Percentiles rank a stretch among this genome's conserved stretches.
Conservation (phyloP, 2,329 filamentous ascomycete species). For the Ceratocystis eucalypticola region DNA sequence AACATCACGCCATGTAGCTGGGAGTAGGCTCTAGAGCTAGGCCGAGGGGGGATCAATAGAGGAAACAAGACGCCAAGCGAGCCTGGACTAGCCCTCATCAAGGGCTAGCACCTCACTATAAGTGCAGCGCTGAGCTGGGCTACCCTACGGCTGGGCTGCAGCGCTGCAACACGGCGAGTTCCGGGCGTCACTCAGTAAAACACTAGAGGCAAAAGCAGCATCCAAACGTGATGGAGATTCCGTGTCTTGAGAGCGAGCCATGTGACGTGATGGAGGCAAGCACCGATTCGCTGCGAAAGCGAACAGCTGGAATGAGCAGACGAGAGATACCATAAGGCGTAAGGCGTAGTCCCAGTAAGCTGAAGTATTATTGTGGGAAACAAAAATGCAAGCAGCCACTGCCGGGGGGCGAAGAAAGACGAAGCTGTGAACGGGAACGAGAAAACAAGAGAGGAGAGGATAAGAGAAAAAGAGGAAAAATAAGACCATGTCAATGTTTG, state of each 20-base stretch:
- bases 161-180: slow-evolving; percentile 1
- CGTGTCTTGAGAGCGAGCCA: too few relatives aligned
- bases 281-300: too few relatives aligned
- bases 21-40: background rate
- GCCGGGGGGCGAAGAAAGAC: background rate
- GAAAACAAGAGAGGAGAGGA: background rate
- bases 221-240: too few relatives aligned
- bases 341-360: background rate
- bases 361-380: background rate
- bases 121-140: background rate
- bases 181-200: background rate
- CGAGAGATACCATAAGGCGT: background rate
- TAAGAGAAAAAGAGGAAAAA: background rate
- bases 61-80: background rate
- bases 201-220: background rate
- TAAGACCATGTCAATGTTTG: background rate
- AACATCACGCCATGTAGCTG: slow-evolving; percentile 2
- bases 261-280: too few relatives aligned
- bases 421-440: background rate
- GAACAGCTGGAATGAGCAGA: too few relatives aligned
- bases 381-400: slow-evolving; percentile 1
- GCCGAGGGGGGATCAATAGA: background rate
- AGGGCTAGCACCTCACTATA: background rate
- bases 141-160: background rate
- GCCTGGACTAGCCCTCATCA: background rate